These are phyloP conservation scores for Rosa hybrid DNA, from an alignment of 331 rosid species.

Conservation along the genomic window DNA sequence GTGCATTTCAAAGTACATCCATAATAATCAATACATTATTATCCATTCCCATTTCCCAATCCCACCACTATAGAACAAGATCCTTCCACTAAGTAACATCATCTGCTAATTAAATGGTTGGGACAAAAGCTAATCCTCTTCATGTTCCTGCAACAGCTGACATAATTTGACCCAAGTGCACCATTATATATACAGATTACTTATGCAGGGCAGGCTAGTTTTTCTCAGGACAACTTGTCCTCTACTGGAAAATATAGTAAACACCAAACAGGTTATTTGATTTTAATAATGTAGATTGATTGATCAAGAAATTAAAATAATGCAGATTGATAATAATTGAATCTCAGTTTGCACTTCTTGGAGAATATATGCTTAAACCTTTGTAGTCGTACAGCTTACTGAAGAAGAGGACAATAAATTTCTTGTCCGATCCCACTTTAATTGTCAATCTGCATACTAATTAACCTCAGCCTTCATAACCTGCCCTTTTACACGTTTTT, in stretches of 20 bases:
- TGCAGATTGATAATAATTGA: conserved; percentile 10
- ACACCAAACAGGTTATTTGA: neutral
- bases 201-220: neutral
- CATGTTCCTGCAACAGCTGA: conserved; percentile 29
- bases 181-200: conserved; percentile 21
- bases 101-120: conserved; percentile 45
- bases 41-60: conserved; percentile 32
- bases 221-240: neutral
- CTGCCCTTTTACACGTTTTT: neutral
- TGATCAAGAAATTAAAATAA: neutral
- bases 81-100: conserved; percentile 42
- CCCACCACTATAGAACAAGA: conserved; percentile 39
- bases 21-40: conserved; percentile 25
- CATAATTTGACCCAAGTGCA: conserved; percentile 33
- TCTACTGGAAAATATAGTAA: neutral
- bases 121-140: conserved; percentile 37
- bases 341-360: conserved; percentile 9
- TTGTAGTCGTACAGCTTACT: neutral
- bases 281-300: conserved; percentile 1
- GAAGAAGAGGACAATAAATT: conserved; percentile 6
- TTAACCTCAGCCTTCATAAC: neutral
- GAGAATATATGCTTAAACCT: conserved; percentile 11
- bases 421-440: neutral
- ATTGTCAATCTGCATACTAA: neutral
- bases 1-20: conserved; percentile 57